Base-by-base conservation (phyloP, 495 filamentous ascomycete species). In the Trichoderma reesei region DNA sequence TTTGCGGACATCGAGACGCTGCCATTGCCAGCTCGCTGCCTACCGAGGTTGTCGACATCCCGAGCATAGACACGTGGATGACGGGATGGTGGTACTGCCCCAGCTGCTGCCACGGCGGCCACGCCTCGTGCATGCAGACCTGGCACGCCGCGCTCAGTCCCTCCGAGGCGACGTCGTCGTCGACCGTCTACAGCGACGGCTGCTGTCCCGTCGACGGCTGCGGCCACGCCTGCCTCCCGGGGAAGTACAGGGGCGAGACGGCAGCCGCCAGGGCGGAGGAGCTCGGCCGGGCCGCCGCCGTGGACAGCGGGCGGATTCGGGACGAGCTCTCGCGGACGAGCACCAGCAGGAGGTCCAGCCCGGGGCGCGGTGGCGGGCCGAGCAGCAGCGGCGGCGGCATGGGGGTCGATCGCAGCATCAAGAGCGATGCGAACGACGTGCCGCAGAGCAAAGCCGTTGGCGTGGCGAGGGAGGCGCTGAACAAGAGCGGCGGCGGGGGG, bases 81-180 rank as follows among this genome's bases (percentile, higher is more conserved):
- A n/a, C 59, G 11, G 63, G 62, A 1, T 91, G 88, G 88, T 84
- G 80, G 69, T 87, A 83, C 78, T 92, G 89, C 66, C 84, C 88
- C 63, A 82, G 85, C 46, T 92, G 89, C 65, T 85, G 85, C 20
- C 89, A 92, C 66, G 88, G 88, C 56, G 89, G 88, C 6, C 89
- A 92, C 72, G 72, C 83, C 1, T 81, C 80, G 31, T 92, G 89
- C 67, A 79, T 91, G 59, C 78, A 79, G 59, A 81, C 78, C 4
- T 92, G 89, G 89, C 85, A 88, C 61, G 72, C 72, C 36, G 61
- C 59, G 18, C 68, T 69, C 46, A 59, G 59, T 10, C 60, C 61
- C 8, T 41, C 67, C n/a, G 41, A 48, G 10, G 33, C 64, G 3
- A 44, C 13, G 11, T 65, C 62, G 1, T 26, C 48, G 14, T 59